These are phyloP conservation scores for Pythium oligandrum DNA, from an alignment of 352 stramenopile genomes.

Conservation along the genomic window DNA sequence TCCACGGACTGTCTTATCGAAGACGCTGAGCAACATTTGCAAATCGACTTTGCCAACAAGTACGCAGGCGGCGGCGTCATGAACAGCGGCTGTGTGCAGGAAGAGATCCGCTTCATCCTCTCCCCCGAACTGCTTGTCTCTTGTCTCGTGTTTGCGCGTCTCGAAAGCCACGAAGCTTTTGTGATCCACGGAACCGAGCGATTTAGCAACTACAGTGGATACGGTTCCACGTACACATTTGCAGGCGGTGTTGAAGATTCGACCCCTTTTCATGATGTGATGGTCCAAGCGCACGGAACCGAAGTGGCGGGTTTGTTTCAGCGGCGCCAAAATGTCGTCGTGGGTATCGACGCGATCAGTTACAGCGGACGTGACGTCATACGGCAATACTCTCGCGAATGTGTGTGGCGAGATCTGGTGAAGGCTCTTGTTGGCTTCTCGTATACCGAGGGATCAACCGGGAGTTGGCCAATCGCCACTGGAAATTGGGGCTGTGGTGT, in stretches of 20 bases:
- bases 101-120: slow-evolving; percentile 81
- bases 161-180: slow-evolving; percentile 68
- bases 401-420: slow-evolving; percentile 59
- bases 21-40: slow-evolving; percentile 50
- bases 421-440: slow-evolving; percentile 68
- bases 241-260: slow-evolving; percentile 35
- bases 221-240: slow-evolving; percentile 54
- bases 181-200: slow-evolving; percentile 61
- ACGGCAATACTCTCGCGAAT: slow-evolving; percentile 37
- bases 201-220: slow-evolving; percentile 53
- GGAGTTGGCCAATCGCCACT: slow-evolving; percentile 53
- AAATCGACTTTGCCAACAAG: slow-evolving; percentile 84
- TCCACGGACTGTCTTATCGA: slow-evolving; percentile 55
- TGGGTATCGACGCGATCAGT: slow-evolving; percentile 70
- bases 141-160: slow-evolving; percentile 55
- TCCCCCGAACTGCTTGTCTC: slow-evolving; percentile 66
- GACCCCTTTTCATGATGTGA: slow-evolving; percentile 9
- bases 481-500: slow-evolving; percentile 84
- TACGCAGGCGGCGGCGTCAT: slow-evolving; percentile 75
- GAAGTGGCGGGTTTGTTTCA: not conserved
- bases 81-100: slow-evolving; percentile 63
- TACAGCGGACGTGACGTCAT: slow-evolving; percentile 34
- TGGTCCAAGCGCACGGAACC: not conserved
- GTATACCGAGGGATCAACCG: slow-evolving; percentile 21
- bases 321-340: slow-evolving; percentile 51